A percentile compares a stretch with the other conserved stretches of the same genome.
These are phyloP conservation scores for Amaranthus hypochondriacus DNA, from an alignment of 148 eudicot species.

Conservation along the genomic window DNA sequence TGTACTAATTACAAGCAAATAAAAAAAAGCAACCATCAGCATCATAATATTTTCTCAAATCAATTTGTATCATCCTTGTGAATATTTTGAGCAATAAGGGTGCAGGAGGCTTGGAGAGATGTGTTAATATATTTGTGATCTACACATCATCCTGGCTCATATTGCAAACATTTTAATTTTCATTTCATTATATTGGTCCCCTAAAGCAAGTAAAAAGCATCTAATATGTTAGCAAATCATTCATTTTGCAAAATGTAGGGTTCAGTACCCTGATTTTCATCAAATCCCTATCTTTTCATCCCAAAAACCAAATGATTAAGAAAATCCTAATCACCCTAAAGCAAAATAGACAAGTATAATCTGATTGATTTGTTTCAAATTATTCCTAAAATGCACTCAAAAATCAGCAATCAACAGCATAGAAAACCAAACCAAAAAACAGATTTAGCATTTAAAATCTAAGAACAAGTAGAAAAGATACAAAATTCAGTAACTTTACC, in stretches of 20 bases:
- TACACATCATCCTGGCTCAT: conserved; percentile 23
- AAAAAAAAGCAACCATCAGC: conserved; percentile 8
- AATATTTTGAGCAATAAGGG: neutral
- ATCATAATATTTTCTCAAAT: conserved; percentile 15
- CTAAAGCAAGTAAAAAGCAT: conserved; percentile 25
- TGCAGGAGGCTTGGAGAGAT: conserved; percentile 3
- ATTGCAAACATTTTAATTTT: conserved; percentile 11
- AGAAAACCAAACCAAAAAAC: conserved; percentile 10
- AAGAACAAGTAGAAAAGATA: conserved; percentile 1
- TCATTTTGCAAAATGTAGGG: conserved; percentile 9
- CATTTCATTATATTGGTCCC: conserved; percentile 1
- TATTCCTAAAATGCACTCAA: neutral
- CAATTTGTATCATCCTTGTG: neutral
- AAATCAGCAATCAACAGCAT: conserved; percentile 14
- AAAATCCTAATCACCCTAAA: conserved; percentile 11
- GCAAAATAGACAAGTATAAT: neutral
- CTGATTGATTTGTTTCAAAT: neutral
- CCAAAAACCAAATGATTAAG: conserved; percentile 16
- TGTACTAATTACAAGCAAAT: conserved; percentile 9
- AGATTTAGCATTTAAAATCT: conserved; percentile 22
- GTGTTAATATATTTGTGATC: conserved; percentile 3
- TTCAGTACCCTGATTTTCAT: too few relatives aligned
- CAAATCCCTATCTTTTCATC: too few relatives aligned
- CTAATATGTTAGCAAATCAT: conserved; percentile 10
- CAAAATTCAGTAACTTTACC: too few relatives aligned